phyloP scores from a whole-genome alignment of 768 basidiomycete species.

The Leucosporidium creatinivorum region DNA sequence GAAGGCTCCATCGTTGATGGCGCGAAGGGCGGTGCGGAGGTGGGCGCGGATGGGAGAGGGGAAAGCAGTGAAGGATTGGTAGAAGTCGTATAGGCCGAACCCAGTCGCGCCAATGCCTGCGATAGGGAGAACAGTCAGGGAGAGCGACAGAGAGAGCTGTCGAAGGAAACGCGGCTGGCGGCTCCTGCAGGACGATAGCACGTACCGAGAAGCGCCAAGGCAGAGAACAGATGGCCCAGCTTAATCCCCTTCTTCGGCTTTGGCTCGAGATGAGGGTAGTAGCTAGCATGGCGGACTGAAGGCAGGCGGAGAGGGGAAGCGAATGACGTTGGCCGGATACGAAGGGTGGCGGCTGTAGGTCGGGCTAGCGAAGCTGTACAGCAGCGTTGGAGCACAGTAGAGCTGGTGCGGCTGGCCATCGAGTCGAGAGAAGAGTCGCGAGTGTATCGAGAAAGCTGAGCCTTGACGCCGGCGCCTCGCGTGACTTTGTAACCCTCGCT shows the following conservation, averaged over 20 bases:
- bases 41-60: conserved; percentile 27
- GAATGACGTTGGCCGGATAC: background rate
- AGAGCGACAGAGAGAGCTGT: background rate
- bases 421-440: no score
- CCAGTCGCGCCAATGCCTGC: conserved; percentile 28
- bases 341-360: background rate
- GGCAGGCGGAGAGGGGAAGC: background rate
- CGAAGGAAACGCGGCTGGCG: background rate
- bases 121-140: background rate
- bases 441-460: no score
- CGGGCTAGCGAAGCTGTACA: background rate
- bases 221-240: conserved; percentile 21
- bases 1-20: background rate
- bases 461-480: no score
- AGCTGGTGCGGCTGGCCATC: no score
- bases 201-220: conserved; percentile 22
- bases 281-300: conserved; percentile 8
- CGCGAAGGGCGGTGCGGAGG: conserved; percentile 28
- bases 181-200: no score
- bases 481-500: no score
- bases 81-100: conserved; percentile 30
- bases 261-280: conserved; percentile 6
- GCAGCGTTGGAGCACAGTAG: no score
- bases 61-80: conserved; percentile 27
- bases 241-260: conserved; percentile 14